Evolutionary conservation across 208 protist species (phyloP).

Genomic region (Acanthamoeba lenticulata): DNA sequence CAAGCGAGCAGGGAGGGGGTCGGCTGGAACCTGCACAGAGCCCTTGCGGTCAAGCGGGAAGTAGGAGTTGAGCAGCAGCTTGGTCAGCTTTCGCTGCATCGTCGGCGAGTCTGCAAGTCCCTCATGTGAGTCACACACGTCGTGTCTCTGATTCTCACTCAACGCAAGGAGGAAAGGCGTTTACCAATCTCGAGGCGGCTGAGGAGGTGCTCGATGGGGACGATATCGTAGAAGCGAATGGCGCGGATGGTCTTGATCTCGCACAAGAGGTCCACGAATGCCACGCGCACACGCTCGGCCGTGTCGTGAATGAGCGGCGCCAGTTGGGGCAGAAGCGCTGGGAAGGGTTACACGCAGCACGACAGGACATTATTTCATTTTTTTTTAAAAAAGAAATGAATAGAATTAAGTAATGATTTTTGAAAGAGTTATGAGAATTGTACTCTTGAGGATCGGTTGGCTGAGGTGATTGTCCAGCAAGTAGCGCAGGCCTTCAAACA

Average conservation of each 20-base stretch:
- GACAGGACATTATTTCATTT: too few species aligned
- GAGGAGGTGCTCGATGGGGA: constrained; percentile 76
- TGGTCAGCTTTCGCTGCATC: neutral
- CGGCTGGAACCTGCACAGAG: neutral
- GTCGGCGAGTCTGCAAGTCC: neutral
- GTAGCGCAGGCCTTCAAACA: constrained; percentile 78
- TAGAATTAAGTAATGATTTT: neutral
- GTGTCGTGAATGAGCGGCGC: constrained; percentile 81
- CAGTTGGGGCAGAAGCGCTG: constrained; percentile 72
- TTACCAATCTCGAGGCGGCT: constrained; percentile 70
- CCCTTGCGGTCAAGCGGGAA: constrained; percentile 31
- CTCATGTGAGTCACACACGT: neutral
- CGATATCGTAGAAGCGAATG: constrained; percentile 81
- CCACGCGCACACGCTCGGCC: constrained; percentile 77
- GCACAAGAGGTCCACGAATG: constrained; percentile 79
- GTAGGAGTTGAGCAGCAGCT: constrained; percentile 33
- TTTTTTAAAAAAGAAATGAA: constrained; percentile 43
- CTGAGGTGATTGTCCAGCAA: constrained; percentile 83
- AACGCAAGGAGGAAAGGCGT: too few species aligned
- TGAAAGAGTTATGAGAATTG: neutral
- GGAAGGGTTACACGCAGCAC: neutral
- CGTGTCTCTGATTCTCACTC: neutral
- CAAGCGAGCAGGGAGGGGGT: neutral
- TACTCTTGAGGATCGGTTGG: constrained; percentile 56
- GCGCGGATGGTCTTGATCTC: constrained; percentile 75